These are phyloP conservation scores for Salix suchowensis DNA, from an alignment of 345 rosid species.

Conservation along the genomic window DNA sequence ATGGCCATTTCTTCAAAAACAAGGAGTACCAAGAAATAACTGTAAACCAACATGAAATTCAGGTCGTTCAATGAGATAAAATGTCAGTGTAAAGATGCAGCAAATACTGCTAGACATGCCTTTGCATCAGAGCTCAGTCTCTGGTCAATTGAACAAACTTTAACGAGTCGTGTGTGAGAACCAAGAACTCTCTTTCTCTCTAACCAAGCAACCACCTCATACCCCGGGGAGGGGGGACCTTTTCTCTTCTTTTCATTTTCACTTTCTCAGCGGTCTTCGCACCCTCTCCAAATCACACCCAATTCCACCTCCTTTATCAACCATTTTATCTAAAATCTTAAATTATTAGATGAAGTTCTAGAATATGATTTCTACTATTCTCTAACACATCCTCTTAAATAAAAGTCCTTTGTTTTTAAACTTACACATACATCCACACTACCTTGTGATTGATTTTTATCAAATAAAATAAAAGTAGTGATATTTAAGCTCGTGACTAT, in stretches of 20 bases:
- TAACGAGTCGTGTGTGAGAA: background rate
- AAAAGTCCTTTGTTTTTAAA: accelerated
- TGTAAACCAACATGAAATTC: too few species aligned
- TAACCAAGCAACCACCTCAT: background rate
- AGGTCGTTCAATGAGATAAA: background rate
- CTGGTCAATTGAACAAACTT: background rate
- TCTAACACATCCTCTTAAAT: too few species aligned
- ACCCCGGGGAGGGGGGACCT: background rate
- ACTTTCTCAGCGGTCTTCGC: background rate
- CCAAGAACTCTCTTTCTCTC: background rate
- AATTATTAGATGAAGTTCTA: too few species aligned
- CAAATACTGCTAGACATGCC: background rate
- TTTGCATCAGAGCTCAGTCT: background rate
- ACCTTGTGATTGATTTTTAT: too few species aligned
- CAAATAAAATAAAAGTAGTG: too few species aligned
- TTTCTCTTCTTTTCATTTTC: background rate
- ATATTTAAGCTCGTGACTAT: accelerated
- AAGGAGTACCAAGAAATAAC: background rate
- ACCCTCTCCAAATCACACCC: background rate
- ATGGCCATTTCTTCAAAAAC: background rate
- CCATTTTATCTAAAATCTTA: too few species aligned
- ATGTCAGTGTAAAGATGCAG: background rate
- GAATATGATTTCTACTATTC: too few species aligned
- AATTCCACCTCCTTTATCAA: background rate
- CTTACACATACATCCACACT: accelerated